These are phyloP conservation scores for Neurospora crassa DNA, from an alignment of 2,329 filamentous ascomycete genomes.

Conservation along the genomic window DNA sequence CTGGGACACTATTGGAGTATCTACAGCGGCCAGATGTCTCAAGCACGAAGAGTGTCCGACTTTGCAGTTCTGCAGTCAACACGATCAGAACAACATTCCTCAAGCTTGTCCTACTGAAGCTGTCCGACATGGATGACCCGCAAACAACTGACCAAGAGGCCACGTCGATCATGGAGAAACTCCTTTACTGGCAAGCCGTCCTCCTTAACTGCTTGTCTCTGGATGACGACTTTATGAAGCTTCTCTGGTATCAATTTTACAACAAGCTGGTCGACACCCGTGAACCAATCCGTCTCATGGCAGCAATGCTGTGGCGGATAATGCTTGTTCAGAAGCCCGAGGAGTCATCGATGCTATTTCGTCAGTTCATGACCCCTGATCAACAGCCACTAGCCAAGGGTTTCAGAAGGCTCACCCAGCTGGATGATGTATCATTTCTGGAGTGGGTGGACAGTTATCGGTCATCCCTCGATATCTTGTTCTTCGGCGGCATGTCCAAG, in stretches of 20 bases:
- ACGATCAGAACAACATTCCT: conserved; percentile 71
- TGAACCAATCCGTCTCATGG: conserved; percentile 58
- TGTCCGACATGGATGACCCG: conserved; percentile 72
- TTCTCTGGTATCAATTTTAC: conserved; percentile 91
- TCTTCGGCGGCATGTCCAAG: conserved; percentile 71
- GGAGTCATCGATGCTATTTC: conserved; percentile 66
- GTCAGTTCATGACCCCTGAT: conserved; percentile 58
- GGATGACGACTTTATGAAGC: conserved; percentile 72
- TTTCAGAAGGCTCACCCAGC: conserved; percentile 74
- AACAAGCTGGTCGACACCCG: conserved; percentile 70
- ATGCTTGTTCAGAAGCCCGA: conserved; percentile 87
- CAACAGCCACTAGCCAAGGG: conserved; percentile 63
- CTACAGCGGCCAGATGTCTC: conserved; percentile 78
- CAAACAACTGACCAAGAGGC: conserved; percentile 51
- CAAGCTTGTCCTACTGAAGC: conserved; percentile 64
- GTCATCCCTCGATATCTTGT: conserved; percentile 67
- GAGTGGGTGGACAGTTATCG: conserved; percentile 80
- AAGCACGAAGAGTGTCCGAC: conserved; percentile 73
- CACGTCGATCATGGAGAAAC: conserved; percentile 66
- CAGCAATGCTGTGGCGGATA: conserved; percentile 82
- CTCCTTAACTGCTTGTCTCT: conserved; percentile 68
- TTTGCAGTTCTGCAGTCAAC: conserved; percentile 76
- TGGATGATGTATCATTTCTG: conserved; percentile 84
- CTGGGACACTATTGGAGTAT: conserved; percentile 77
- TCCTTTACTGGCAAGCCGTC: conserved; percentile 93